Conservation (phyloP, 2,329 filamentous ascomycete genomes). For the Ceratocystis cubensis region DNA sequence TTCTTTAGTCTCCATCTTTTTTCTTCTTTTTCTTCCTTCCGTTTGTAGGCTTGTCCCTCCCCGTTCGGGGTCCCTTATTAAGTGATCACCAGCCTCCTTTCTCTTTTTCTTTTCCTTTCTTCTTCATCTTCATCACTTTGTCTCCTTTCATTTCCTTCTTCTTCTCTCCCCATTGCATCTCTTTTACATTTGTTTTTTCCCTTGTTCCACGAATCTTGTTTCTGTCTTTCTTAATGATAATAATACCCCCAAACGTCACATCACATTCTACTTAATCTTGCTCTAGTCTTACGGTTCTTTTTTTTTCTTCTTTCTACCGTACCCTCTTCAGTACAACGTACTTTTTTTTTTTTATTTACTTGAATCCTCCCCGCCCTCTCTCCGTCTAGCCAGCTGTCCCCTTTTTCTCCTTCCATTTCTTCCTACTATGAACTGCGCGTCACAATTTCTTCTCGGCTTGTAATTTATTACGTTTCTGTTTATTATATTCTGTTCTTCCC, state of each 20-base stretch:
- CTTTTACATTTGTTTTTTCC: conserved; percentile 2
- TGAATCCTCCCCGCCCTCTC: background rate
- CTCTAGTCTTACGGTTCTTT: background rate
- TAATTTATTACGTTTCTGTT: background rate
- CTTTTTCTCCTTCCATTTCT: conserved; percentile 1
- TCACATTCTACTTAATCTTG: background rate
- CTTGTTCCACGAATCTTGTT: background rate
- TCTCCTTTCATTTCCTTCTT: conserved; percentile 4
- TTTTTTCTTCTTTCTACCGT: conserved; percentile 1
- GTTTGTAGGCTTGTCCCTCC: background rate
- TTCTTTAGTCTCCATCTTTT: background rate
- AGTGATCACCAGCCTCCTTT: background rate
- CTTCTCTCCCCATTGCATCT: background rate
- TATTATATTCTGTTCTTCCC: background rate
- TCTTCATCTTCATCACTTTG: background rate
- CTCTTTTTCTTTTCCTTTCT: background rate
- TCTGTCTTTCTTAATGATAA: background rate
- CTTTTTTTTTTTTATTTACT: background rate
- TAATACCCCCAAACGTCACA: background rate
- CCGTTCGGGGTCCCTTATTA: background rate
- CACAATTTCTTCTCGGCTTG: background rate
- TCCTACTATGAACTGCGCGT: background rate
- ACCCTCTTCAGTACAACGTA: background rate
- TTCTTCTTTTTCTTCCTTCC: background rate
- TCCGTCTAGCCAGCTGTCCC: conserved; percentile 4